These are phyloP conservation scores for Neofusicoccum umdonicola DNA, from an alignment of 2,329 filamentous ascomycete genomes.

Conservation along the genomic window DNA sequence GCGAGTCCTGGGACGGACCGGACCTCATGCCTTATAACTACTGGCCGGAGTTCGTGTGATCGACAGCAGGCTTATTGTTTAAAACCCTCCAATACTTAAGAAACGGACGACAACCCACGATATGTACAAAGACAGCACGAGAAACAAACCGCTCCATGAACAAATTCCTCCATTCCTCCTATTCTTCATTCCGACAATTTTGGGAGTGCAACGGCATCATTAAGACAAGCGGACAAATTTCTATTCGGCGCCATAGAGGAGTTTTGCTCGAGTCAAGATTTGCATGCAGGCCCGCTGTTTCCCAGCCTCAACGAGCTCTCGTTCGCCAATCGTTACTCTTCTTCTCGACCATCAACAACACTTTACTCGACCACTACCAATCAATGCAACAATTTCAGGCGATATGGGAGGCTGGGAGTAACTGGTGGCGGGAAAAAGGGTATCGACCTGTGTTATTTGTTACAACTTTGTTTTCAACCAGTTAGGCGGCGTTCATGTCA, in stretches of 20 bases:
- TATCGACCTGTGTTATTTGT: neutral
- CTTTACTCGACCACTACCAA: neutral
- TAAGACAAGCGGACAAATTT: neutral
- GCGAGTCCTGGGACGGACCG: conserved; percentile 54
- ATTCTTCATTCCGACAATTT: neutral
- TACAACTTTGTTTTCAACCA: neutral
- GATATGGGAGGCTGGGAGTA: neutral
- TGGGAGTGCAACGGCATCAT: neutral
- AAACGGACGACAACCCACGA: neutral
- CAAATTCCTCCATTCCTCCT: neutral
- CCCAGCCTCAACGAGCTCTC: neutral
- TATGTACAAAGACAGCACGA: conserved; percentile 4
- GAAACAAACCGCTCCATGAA: neutral
- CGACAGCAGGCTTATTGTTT: neutral
- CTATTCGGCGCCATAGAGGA: conserved; percentile 4
- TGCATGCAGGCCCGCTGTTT: neutral
- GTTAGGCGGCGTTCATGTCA: neutral
- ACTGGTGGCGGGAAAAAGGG: neutral
- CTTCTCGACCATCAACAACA: neutral
- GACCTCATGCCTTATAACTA: conserved; percentile 49
- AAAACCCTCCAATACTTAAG: neutral
- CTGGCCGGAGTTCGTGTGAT: conserved; percentile 51
- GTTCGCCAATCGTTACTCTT: neutral
- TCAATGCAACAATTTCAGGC: neutral
- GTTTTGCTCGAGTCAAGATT: neutral